phyloP scores from a whole-genome alignment of 192 early-diverging fungal genomes.

The Coemansia furcata region DNA sequence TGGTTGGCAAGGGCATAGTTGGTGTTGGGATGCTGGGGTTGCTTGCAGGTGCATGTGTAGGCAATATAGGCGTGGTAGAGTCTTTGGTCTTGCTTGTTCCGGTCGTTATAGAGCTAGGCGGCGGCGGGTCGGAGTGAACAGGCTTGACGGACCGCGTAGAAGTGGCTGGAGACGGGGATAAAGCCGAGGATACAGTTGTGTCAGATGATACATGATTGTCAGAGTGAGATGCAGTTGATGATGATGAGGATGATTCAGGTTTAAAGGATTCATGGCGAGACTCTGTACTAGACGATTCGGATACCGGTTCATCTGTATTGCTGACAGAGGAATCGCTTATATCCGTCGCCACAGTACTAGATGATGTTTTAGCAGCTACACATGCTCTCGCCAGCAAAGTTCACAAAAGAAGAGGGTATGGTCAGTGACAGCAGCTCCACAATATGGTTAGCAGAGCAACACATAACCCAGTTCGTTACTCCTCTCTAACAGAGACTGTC shows the following conservation, averaged over 20 bases:
- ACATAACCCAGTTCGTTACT: background rate
- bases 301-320: background rate
- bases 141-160: background rate
- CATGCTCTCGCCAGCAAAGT: slow-evolving; percentile 2
- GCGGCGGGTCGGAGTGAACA: background rate
- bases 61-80: background rate
- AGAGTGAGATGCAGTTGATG: background rate
- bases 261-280: background rate
- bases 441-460: background rate
- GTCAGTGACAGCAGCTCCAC: slow-evolving; percentile 2
- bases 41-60: slow-evolving; percentile 2
- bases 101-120: background rate
- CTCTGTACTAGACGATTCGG: background rate
- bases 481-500: background rate
- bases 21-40: background rate
- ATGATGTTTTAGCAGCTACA: background rate
- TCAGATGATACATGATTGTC: background rate
- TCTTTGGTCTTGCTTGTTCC: background rate
- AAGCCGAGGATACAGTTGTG: background rate
- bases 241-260: background rate
- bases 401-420: background rate
- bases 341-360: background rate
- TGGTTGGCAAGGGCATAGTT: background rate
- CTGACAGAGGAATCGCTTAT: background rate
- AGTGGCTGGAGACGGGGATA: background rate